phyloP scores from a whole-genome alignment of 225 moss, liverwort and hornwort species.

The Pseudisothecium myosuroides region DNA sequence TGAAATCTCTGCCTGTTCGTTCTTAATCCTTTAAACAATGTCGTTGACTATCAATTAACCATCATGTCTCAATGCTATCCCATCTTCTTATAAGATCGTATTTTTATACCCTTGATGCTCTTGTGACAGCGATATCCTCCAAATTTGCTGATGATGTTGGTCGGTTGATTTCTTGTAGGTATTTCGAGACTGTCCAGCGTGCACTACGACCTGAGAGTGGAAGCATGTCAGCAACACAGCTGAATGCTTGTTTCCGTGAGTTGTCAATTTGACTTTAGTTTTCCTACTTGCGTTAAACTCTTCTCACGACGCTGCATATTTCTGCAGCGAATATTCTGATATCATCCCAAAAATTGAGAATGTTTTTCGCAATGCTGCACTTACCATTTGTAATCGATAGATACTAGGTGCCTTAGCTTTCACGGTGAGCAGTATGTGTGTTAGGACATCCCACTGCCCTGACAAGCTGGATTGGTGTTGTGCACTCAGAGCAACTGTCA shows the following conservation, averaged over 20 bases:
- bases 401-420: neutral
- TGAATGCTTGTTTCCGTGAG: conserved; percentile 70
- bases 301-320: neutral
- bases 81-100: neutral
- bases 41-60: neutral
- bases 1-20: neutral
- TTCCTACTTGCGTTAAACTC: neutral
- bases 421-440: neutral
- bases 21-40: neutral
- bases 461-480: neutral
- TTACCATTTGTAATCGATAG: neutral
- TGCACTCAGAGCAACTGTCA: conserved; percentile 45
- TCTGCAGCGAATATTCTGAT: neutral
- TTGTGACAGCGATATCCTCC: neutral
- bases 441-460: neutral
- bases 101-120: neutral
- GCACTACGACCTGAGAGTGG: conserved; percentile 49
- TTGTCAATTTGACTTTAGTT: neutral
- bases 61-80: neutral
- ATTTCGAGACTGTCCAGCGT: conserved; percentile 63
- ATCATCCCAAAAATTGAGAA: neutral
- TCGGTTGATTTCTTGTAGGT: conserved; percentile 30
- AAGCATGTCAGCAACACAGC: conserved; percentile 49
- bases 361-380: neutral
- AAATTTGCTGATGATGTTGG: neutral